phyloP scores from a whole-genome alignment of 1,284 basidiomycete genomes.

The Pulveroboletus sp. region DNA sequence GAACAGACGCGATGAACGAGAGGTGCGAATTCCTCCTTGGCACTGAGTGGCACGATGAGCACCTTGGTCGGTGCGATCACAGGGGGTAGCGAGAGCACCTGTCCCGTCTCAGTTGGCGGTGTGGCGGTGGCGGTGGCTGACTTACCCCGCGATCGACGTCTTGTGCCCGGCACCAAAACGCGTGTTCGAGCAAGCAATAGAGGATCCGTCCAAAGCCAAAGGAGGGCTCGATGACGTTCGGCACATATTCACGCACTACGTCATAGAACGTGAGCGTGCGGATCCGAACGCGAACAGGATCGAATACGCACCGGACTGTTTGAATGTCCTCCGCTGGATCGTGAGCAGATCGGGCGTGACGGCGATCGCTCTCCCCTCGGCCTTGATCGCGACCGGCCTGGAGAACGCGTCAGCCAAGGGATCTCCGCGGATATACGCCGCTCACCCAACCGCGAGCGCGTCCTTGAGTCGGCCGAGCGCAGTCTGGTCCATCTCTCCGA shows the following conservation, averaged over 20 bases:
- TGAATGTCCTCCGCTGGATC: slow-evolving; percentile 85
- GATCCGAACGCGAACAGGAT: slow-evolving; percentile 3
- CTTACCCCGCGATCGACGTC: slow-evolving; percentile 85
- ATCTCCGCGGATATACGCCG: slow-evolving; percentile 15
- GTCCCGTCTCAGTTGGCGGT: background rate
- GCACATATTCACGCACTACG: slow-evolving; percentile 86
- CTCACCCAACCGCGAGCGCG: slow-evolving; percentile 75
- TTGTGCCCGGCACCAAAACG: slow-evolving; percentile 92
- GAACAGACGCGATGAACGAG: slow-evolving; percentile 87
- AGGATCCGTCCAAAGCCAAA: slow-evolving; percentile 97
- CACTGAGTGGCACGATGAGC: slow-evolving; percentile 93
- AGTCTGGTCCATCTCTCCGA: slow-evolving; percentile 69
- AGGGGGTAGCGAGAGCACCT: slow-evolving; percentile 86
- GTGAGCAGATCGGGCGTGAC: slow-evolving; percentile 76
- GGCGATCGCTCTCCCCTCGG: slow-evolving; percentile 68
- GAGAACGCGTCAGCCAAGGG: background rate
- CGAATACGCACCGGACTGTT: slow-evolving; percentile 72
- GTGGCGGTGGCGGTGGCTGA: slow-evolving; percentile 5
- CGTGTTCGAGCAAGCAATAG: slow-evolving; percentile 93
- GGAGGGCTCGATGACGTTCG: slow-evolving; percentile 98
- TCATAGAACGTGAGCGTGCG: slow-evolving; percentile 14
- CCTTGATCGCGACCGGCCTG: slow-evolving; percentile 48
- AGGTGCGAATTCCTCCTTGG: slow-evolving; percentile 82
- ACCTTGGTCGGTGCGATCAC: slow-evolving; percentile 96
- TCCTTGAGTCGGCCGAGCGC: slow-evolving; percentile 68